A percentile compares a stretch with the other conserved stretches of the same genome.
Evolutionary conservation across 1,139 yeast species (phyloP).

Genomic region (Magnusiomyces tetraspermus): DNA sequence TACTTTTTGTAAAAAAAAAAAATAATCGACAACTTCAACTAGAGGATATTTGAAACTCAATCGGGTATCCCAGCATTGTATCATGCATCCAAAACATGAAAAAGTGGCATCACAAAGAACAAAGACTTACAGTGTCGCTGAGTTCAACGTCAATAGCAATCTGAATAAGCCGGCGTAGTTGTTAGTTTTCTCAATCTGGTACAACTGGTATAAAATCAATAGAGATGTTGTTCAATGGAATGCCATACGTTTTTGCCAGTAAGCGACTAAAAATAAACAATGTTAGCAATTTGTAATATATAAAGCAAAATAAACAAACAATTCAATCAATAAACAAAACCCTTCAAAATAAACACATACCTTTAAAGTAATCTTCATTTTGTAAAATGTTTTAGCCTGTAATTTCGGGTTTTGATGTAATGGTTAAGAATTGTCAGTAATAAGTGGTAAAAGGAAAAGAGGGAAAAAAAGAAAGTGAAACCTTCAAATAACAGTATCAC

Average conservation of each 20-base stretch:
- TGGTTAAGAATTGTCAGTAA: neutral
- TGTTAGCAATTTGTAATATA: constrained; percentile 10
- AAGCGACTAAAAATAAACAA: constrained; percentile 26
- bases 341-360: no score
- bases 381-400: neutral
- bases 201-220: no score
- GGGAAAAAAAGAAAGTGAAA: neutral
- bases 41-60: no score
- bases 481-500: neutral
- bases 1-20: neutral
- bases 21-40: no score
- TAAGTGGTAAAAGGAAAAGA: neutral
- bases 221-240: no score
- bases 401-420: neutral
- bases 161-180: constrained; percentile 30
- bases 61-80: no score
- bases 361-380: constrained; percentile 15
- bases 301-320: neutral
- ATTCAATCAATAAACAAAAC: neutral
- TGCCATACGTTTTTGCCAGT: constrained; percentile 49
- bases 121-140: constrained; percentile 45
- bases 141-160: constrained; percentile 75
- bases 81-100: no score
- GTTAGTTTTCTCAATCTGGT: no score
- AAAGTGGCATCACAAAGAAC: neutral